Base-by-base conservation (phyloP, 768 basidiomycete genomes). In the Lentinula lateritia region DNA sequence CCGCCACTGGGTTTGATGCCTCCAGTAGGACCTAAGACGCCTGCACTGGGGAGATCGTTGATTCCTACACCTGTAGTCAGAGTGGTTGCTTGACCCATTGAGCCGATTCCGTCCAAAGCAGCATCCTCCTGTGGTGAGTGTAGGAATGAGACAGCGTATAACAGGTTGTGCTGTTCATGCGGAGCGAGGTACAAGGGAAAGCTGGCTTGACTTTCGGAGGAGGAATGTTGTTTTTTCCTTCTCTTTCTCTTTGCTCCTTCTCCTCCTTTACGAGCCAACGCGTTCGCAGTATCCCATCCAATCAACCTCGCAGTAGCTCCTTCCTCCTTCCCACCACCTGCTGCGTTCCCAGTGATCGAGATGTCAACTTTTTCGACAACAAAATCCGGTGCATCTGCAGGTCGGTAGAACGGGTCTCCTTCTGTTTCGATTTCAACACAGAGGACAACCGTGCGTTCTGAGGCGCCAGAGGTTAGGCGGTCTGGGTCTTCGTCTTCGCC, bases 361-460 rank as follows among this genome's bases (percentile, higher is more conserved):
- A 97, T 87, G 13, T 87, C 83, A 4, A 95, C 84, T 52, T 76
- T 82, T 68, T 93, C 89, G 1, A 97, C 83, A 58, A 85, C 77
- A 69, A 94, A 95, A 0, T 87, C 86, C 52, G 87, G 38, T 59
- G 45, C 45, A 18, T 50, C 42, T 18, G 55, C 42, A n/a, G 58
- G 32, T 59, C 48, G 35, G 28, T 52, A 42, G 10, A 60, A 52
- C 5, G 34, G 39, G 16, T 89, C 88, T 13, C 87, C 86, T 1
- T 87, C 82, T 67, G 95, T 93, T 72, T 95, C 93, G 48, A 97
- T 79, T 67, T 97, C 95, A 5, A 97, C 87, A 62, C 90, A 94
- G n/a, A 97, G 83, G 5, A 95, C 87, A 23, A 95, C 86, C 0
- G 92, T 92, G 52, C 88, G 81, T 71, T 95, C 93, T 55, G 89